Percentiles rank a stretch among this genome's conserved stretches.
Conservation (phyloP, 169 alveolate species). For the Plasmodium gaboni region DNA sequence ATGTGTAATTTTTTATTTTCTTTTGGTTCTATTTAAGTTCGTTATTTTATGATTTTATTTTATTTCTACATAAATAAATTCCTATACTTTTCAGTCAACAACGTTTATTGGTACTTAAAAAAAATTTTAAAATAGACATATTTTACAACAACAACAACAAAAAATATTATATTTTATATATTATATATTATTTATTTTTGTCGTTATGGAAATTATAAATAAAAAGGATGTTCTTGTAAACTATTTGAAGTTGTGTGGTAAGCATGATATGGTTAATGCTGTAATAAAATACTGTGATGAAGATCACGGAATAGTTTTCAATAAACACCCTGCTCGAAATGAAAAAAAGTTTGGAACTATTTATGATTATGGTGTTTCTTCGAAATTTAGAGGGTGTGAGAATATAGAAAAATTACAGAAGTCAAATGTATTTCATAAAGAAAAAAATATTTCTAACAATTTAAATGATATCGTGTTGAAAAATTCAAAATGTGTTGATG, state of each 20-base stretch:
- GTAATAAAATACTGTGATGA: constrained; percentile 68
- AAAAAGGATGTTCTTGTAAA: constrained; percentile 43
- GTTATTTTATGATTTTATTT: too few relatives aligned
- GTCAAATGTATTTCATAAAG: constrained; percentile 8
- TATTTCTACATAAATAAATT: too few relatives aligned
- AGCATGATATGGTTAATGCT: constrained; percentile 62
- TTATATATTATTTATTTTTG: neutral
- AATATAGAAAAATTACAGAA: constrained; percentile 1
- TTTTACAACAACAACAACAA: neutral
- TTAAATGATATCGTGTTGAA: too few relatives aligned
- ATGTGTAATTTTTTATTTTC: neutral
- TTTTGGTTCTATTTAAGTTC: neutral
- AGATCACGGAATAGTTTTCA: constrained; percentile 70
- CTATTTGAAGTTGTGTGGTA: constrained; percentile 55
- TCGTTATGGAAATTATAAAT: constrained; percentile 39
- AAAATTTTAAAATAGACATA: too few relatives aligned
- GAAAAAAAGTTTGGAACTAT: constrained; percentile 60
- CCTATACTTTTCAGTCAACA: too few relatives aligned
- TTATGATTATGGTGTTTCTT: constrained; percentile 41
- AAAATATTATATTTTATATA: neutral
- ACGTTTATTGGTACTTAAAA: too few relatives aligned
- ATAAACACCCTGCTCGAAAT: constrained; percentile 60
- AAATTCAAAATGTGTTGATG: neutral
- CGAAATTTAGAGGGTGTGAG: constrained; percentile 21
- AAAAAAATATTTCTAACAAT: constrained; percentile 1